A percentile compares a stretch with the other conserved stretches of the same genome.
phyloP scores from a whole-genome alignment of 2,329 filamentous ascomycete genomes.

The Beauveria caledonica region DNA sequence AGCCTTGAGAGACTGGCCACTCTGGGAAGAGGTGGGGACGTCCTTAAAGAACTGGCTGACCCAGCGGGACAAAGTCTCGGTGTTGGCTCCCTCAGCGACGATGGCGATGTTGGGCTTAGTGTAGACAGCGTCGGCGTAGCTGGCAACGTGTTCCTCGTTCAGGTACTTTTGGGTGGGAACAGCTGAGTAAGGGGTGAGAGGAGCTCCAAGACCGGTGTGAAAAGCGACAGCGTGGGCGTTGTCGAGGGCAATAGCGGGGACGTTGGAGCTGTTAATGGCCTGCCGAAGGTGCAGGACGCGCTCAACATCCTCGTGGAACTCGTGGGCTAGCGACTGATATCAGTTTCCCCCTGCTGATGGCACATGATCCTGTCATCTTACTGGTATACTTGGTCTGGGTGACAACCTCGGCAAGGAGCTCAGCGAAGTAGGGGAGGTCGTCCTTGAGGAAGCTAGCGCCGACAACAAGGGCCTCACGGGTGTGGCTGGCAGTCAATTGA shows the following conservation, averaged over 20 bases:
- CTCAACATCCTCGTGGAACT: constrained; percentile 83
- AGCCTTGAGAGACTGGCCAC: constrained; percentile 46
- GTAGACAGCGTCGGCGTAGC: constrained; percentile 73
- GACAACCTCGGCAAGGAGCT: constrained; percentile 88
- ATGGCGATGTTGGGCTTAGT: constrained; percentile 85
- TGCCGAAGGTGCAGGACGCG: constrained; percentile 70
- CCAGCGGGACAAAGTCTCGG: constrained; percentile 76
- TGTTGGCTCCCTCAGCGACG: constrained; percentile 78
- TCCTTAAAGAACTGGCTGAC: constrained; percentile 84
- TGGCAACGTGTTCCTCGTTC: constrained; percentile 62
- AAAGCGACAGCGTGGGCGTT: constrained; percentile 81
- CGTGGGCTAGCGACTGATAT: constrained; percentile 55
- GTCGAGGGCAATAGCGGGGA: constrained; percentile 66
- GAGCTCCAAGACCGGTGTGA: constrained; percentile 82
- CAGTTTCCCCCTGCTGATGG: constrained; percentile 6
- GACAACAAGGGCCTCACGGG: constrained; percentile 85
- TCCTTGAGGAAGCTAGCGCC: constrained; percentile 92
- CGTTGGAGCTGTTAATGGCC: constrained; percentile 57
- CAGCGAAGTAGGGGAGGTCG: constrained; percentile 94
- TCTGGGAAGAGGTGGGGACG: constrained; percentile 46
- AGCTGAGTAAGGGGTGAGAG: constrained; percentile 64
- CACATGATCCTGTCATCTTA: constrained; percentile 33
- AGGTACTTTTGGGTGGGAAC: constrained; percentile 73
- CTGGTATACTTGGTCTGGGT: constrained; percentile 78
- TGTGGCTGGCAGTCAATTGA: constrained; percentile 79